These are phyloP conservation scores for Ploettnerulaceae sp. DNA, from an alignment of 2,329 filamentous ascomycete species.

Conservation along the genomic window DNA sequence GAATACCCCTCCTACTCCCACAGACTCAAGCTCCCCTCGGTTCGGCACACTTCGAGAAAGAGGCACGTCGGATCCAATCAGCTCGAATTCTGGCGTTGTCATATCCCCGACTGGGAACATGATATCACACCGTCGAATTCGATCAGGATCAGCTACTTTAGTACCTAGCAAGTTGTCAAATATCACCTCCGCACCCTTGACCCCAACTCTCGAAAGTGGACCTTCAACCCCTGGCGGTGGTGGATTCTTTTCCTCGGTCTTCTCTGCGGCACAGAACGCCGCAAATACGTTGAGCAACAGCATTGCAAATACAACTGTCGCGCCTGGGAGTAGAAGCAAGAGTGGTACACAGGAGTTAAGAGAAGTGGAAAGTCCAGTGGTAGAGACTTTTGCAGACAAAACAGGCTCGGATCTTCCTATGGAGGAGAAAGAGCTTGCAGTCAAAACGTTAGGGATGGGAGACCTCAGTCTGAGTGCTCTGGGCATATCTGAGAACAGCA, in stretches of 20 bases:
- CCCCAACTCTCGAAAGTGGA: slow-evolving; percentile 69
- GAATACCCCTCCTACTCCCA: slow-evolving; percentile 63
- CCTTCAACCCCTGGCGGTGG: slow-evolving; percentile 45
- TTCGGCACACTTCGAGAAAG: slow-evolving; percentile 27
- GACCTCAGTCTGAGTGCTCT: slow-evolving; percentile 86
- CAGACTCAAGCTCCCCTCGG: slow-evolving; percentile 38
- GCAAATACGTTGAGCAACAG: slow-evolving; percentile 70
- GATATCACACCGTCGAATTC: slow-evolving; percentile 64
- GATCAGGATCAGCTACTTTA: slow-evolving; percentile 47
- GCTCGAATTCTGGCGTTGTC: slow-evolving; percentile 45
- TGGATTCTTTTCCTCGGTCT: slow-evolving; percentile 89
- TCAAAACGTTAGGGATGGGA: slow-evolving; percentile 84
- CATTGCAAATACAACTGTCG: slow-evolving; percentile 61
- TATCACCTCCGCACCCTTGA: slow-evolving; percentile 64
- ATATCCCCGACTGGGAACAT: slow-evolving; percentile 63
- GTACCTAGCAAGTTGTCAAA: slow-evolving; percentile 82
- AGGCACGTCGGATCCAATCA: slow-evolving; percentile 26
- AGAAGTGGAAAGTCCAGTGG: slow-evolving; percentile 29
- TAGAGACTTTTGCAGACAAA: slow-evolving; percentile 34
- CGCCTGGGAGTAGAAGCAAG: slow-evolving; percentile 45
- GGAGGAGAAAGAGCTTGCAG: slow-evolving; percentile 65
- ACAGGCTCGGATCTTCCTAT: slow-evolving; percentile 29
- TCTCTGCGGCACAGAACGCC: slow-evolving; percentile 90
- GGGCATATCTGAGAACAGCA: slow-evolving; percentile 64
- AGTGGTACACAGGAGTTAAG: slow-evolving; percentile 33